Evolutionary conservation across 441 rosid genomes (phyloP).

Genomic region (Brassica balearica): DNA sequence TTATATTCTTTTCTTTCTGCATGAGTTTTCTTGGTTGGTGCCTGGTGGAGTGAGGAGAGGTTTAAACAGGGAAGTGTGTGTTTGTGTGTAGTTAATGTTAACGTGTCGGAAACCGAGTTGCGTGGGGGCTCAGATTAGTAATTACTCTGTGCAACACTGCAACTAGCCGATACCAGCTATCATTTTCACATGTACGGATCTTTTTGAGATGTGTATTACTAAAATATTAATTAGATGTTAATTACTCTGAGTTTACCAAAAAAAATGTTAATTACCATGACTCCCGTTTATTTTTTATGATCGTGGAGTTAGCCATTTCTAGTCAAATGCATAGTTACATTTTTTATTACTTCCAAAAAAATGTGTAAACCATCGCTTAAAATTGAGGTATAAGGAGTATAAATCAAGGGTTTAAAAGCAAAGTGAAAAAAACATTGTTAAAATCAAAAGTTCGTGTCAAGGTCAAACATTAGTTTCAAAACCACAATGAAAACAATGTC

Average conservation of each 20-base stretch:
- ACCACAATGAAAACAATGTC: no score
- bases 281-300: conserved; percentile 12
- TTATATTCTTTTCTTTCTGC: neutral
- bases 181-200: conserved; percentile 38
- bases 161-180: conserved; percentile 33
- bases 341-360: no score
- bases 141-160: conserved; percentile 1
- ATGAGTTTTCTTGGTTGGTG: conserved; percentile 15
- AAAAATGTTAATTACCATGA: conserved; percentile 4
- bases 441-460: neutral
- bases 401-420: no score
- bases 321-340: no score
- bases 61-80: conserved; percentile 20
- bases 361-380: neutral
- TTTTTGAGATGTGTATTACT: conserved; percentile 15
- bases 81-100: conserved; percentile 3
- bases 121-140: conserved; percentile 34
- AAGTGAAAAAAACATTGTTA: neutral
- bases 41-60: conserved; percentile 11
- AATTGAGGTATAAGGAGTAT: neutral
- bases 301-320: neutral
- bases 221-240: neutral
- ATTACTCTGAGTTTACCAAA: neutral
- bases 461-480: no score
- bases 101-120: conserved; percentile 36